These are phyloP conservation scores for Licmophora abbreviata DNA, from an alignment of 108 stramenopile species.

Conservation along the genomic window DNA sequence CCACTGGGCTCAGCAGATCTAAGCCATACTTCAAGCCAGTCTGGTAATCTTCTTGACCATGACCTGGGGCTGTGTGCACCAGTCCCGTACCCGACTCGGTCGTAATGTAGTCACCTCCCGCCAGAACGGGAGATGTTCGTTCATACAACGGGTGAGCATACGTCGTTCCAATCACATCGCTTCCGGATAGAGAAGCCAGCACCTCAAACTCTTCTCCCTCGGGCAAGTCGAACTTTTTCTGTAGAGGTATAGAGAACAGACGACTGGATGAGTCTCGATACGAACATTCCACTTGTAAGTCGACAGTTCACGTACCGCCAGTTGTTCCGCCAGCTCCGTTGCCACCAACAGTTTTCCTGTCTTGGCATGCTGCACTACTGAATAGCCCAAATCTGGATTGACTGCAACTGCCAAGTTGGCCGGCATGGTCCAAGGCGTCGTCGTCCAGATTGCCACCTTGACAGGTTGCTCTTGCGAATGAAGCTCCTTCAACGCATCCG, in stretches of 20 bases:
- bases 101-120: slow-evolving; percentile 97
- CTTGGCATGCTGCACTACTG: slow-evolving; percentile 64
- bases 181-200: slow-evolving; percentile 45
- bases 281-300: not conserved
- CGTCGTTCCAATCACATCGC: slow-evolving; percentile 64
- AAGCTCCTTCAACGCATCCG: slow-evolving; percentile 45
- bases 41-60: slow-evolving; percentile 97
- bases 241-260: slow-evolving; percentile 13
- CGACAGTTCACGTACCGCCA: slow-evolving; percentile 43
- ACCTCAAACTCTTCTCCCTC: slow-evolving; percentile 64
- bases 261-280: slow-evolving; percentile 3
- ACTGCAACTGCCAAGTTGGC: slow-evolving; percentile 94
- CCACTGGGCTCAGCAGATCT: slow-evolving; percentile 84
- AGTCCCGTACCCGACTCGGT: slow-evolving; percentile 97
- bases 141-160: slow-evolving; percentile 84
- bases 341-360: slow-evolving; percentile 76
- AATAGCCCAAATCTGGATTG: slow-evolving; percentile 86
- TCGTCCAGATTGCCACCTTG: slow-evolving; percentile 88
- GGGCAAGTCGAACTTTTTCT: slow-evolving; percentile 61
- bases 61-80: slow-evolving; percentile 98
- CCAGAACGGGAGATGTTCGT: slow-evolving; percentile 71
- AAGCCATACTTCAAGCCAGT: slow-evolving; percentile 83
- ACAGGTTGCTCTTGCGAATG: slow-evolving; percentile 41
- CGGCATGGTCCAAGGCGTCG: slow-evolving; percentile 92
- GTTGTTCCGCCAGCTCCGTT: slow-evolving; percentile 54